A percentile compares a stretch with the other conserved stretches of the same genome.
phyloP scores from a whole-genome alignment of 768 basidiomycete genomes.

The Russula sp. region DNA sequence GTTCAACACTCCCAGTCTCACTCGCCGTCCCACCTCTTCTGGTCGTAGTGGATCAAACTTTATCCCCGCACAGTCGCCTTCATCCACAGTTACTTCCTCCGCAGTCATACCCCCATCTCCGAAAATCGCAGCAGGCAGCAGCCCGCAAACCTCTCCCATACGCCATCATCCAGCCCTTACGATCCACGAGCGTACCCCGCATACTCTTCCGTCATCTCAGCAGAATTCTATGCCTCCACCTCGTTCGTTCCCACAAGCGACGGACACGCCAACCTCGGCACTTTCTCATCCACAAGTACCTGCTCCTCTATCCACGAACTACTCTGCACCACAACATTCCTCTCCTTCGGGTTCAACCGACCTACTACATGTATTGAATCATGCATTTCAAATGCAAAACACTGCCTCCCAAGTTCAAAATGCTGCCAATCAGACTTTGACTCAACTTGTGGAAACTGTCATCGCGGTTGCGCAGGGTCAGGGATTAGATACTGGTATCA shows the following conservation, averaged over 20 bases:
- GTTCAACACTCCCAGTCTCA: not conserved
- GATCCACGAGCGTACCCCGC: too few species aligned
- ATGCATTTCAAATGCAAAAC: constrained; percentile 21
- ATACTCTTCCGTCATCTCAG: constrained; percentile 8
- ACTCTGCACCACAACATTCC: constrained; percentile 1
- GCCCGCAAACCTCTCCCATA: not conserved
- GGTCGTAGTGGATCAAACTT: not conserved
- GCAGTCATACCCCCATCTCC: not conserved
- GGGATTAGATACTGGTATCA: constrained; percentile 20
- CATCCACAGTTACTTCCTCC: not conserved
- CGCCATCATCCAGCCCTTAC: not conserved
- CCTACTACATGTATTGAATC: constrained; percentile 18
- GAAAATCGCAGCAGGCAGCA: not conserved
- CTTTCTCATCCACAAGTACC: not conserved
- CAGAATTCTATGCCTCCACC: constrained; percentile 7
- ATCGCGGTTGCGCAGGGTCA: constrained; percentile 27
- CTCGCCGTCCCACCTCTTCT: not conserved
- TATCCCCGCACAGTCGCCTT: not conserved
- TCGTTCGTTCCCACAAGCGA: not conserved
- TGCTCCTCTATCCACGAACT: not conserved
- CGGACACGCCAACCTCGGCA: not conserved
- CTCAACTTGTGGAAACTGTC: constrained; percentile 26
- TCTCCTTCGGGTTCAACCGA: not conserved
- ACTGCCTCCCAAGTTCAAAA: constrained; percentile 18
- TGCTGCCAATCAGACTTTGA: constrained; percentile 19